Evolutionary conservation across 257 asterid species (phyloP), one percentile per base, ranked within the genome.

Genomic region (Gynochthodes officinalis): DNA sequence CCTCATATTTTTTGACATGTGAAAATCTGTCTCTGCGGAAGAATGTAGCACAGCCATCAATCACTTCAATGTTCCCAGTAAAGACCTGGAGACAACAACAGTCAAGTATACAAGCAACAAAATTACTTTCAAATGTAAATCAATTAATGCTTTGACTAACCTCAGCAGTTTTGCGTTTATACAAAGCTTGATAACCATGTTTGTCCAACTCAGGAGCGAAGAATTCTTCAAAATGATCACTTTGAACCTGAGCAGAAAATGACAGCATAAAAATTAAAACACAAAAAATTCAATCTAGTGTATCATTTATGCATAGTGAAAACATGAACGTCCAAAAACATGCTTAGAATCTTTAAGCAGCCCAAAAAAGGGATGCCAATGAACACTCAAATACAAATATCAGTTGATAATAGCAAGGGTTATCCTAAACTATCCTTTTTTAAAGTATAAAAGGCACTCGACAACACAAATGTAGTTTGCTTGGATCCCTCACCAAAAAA

Each of bases 11-110:
- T 81, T 95, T 92, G 54, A 95, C 96, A 80, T 87, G 96, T 63
- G 97, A 81, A 81, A 95, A 95, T 86, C 95, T 89, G 80, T 95
- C 99, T 66, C 97, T 92, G 25, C 99, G 98, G 80, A 92, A 95
- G 80, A 95, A 95, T 57, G 99, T 95, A 80, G 99, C 99, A 83
- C 98, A 95, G 59, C 99, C 98, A 80, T 95, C 98, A 74, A 87
- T 61, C 37, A 61, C 83, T 75, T 83, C 81, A 62, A 76, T 79
- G 63, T 80, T 84, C 75, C 96, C 93, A 71, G 72, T 83, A 77
- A 82, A 87, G 73, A 87, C 93, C 99, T 95, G 88, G 78, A 78
- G 65, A 76, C 9, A 23, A 30, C 64, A 59, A 73, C 23, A 42
- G 43, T 79, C 63, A 33, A 30, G 57, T 46, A 52, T 66, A 62